phyloP scores from a whole-genome alignment of 208 protist species.

The Trypanosoma brucei region DNA sequence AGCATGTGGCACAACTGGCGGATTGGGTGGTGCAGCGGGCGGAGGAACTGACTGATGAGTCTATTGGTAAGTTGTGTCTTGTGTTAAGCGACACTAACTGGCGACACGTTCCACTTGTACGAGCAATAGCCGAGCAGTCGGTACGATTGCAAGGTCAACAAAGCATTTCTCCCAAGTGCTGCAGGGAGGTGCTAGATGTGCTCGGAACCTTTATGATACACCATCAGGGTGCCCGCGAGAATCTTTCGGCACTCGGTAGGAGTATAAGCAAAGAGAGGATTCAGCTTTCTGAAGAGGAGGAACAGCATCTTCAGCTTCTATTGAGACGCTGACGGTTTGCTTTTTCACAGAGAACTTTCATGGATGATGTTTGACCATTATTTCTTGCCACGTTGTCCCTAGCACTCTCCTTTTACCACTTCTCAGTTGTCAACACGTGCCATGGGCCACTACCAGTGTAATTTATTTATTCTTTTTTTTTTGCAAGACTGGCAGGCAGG shows the following conservation, averaged over 20 bases:
- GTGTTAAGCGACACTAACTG: slow-evolving; percentile 47
- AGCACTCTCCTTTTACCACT: not conserved
- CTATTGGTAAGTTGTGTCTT: slow-evolving; percentile 57
- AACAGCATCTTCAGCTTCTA: slow-evolving; percentile 46
- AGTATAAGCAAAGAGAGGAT: slow-evolving; percentile 65
- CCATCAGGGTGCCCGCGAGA: slow-evolving; percentile 37
- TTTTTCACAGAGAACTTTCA: not conserved
- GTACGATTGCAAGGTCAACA: slow-evolving; percentile 32
- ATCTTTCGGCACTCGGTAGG: slow-evolving; percentile 56
- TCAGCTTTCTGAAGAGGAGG: slow-evolving; percentile 60
- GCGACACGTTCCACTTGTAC: slow-evolving; percentile 36
- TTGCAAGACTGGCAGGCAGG: no score
- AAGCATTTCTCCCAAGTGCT: slow-evolving; percentile 28
- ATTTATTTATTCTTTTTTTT: no score
- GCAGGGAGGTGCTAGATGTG: slow-evolving; percentile 61
- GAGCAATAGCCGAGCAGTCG: slow-evolving; percentile 43
- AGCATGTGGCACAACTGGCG: slow-evolving; percentile 17
- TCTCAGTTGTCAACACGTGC: not conserved
- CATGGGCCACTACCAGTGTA: no score
- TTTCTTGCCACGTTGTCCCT: not conserved
- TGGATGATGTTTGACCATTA: not conserved
- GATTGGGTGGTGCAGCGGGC: slow-evolving; percentile 34
- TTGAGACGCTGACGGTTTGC: slow-evolving; percentile 26
- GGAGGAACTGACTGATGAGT: slow-evolving; percentile 31
- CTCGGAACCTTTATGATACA: slow-evolving; percentile 44